These are phyloP conservation scores for Telopea speciosissima DNA, from an alignment of 177 flowering plant species.

Conservation along the genomic window DNA sequence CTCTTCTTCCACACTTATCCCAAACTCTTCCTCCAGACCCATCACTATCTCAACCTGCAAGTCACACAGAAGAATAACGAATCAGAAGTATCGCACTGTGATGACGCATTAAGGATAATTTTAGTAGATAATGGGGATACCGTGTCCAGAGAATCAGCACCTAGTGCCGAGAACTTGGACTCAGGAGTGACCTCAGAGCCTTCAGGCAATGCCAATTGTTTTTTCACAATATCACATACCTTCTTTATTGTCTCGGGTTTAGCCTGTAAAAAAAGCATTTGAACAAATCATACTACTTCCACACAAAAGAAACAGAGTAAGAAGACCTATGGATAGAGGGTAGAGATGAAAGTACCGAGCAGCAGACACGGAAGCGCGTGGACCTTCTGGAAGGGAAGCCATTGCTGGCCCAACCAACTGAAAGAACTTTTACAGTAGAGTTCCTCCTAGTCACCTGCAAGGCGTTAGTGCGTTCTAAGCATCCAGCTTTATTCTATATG, in stretches of 20 bases:
- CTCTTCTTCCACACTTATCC: constrained; percentile 51
- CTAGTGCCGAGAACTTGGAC: constrained; percentile 36
- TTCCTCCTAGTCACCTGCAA: constrained; percentile 24
- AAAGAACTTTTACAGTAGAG: constrained; percentile 21
- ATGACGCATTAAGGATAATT: not conserved
- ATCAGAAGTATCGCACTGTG: not conserved
- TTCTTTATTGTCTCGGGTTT: constrained; percentile 42
- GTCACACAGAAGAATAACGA: not conserved
- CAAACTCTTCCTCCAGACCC: constrained; percentile 51
- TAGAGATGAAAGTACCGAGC: constrained; percentile 23
- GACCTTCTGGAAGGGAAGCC: constrained; percentile 31
- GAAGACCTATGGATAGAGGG: not conserved
- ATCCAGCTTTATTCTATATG: no score
- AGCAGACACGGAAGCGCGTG: constrained; percentile 31
- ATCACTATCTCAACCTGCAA: constrained; percentile 57
- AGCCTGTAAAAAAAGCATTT: constrained; percentile 28
- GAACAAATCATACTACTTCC: not conserved
- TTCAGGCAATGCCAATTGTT: constrained; percentile 33
- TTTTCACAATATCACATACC: constrained; percentile 36
- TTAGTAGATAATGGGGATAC: constrained; percentile 14
- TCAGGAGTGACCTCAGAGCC: constrained; percentile 31
- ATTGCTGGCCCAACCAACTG: constrained; percentile 20
- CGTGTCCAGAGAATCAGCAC: constrained; percentile 54
- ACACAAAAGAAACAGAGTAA: not conserved
- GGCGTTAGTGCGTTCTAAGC: not conserved